A percentile compares a stretch with the other conserved stretches of the same genome.
Conservation (phyloP, 2,329 filamentous ascomycete species). For the Botrytis fragariae region DNA sequence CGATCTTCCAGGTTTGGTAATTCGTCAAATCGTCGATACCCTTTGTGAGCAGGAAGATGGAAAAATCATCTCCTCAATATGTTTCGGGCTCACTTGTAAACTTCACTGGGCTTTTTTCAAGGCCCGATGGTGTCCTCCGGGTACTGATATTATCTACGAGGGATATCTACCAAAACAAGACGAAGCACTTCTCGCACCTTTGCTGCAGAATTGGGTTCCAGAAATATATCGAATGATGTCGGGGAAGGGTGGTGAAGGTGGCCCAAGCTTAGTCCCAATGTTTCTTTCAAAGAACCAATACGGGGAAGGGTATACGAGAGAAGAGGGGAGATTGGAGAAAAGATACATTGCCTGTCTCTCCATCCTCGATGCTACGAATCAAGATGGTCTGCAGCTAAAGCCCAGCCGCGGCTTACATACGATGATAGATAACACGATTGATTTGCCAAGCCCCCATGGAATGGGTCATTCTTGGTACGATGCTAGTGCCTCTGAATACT, state of each 20-base stretch:
- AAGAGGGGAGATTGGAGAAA: neutral
- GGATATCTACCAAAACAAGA: neutral
- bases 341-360: neutral
- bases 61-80: neutral
- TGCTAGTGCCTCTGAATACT: neutral
- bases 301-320: neutral
- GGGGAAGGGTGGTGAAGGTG: neutral
- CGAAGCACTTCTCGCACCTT: neutral
- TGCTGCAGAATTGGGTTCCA: neutral
- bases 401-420: neutral
- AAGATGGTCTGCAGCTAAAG: neutral
- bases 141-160: neutral
- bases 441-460: neutral
- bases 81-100: neutral
- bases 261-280: neutral
- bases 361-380: neutral
- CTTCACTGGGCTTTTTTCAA: neutral
- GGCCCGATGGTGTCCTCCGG: neutral
- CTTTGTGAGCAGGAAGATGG: neutral
- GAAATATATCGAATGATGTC: neutral
- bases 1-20: neutral
- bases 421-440: neutral
- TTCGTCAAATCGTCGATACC: neutral
- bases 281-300: neutral
- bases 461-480: neutral